phyloP scores from a whole-genome alignment of 176 grass and related monocot species.

The Saccharum officinarum region DNA sequence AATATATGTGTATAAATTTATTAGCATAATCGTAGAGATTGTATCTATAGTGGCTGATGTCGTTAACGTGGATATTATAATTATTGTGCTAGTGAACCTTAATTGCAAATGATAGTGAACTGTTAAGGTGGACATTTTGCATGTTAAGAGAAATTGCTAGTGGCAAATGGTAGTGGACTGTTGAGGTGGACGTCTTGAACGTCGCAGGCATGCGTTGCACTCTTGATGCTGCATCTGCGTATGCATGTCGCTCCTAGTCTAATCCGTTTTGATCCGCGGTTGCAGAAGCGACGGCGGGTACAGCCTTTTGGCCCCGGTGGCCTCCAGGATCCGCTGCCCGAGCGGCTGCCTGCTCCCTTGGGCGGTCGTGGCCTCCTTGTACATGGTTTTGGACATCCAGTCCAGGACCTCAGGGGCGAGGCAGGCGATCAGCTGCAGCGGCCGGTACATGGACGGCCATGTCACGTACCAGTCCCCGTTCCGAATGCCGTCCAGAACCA shows the following conservation, averaged over 20 bases:
- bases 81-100: no score
- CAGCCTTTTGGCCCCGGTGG: constrained; percentile 24
- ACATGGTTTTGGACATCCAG: constrained; percentile 26
- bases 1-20: no score
- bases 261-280: constrained; percentile 9
- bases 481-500: constrained; percentile 32
- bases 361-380: not conserved
- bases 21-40: no score
- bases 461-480: constrained; percentile 49
- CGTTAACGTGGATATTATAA: no score
- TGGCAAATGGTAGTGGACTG: no score
- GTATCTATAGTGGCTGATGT: no score
- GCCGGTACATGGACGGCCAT: constrained; percentile 52
- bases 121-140: no score
- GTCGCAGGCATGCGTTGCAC: no score
- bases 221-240: no score
- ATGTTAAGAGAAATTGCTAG: no score
- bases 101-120: no score
- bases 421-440: constrained; percentile 30
- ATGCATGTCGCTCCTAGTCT: not conserved
- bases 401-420: constrained; percentile 41
- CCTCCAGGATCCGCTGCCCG: constrained; percentile 34
- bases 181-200: no score
- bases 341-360: not conserved
- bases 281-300: not conserved